Conservation (phyloP, 805 yeast species). For the Blastobotrys attinorum region DNA sequence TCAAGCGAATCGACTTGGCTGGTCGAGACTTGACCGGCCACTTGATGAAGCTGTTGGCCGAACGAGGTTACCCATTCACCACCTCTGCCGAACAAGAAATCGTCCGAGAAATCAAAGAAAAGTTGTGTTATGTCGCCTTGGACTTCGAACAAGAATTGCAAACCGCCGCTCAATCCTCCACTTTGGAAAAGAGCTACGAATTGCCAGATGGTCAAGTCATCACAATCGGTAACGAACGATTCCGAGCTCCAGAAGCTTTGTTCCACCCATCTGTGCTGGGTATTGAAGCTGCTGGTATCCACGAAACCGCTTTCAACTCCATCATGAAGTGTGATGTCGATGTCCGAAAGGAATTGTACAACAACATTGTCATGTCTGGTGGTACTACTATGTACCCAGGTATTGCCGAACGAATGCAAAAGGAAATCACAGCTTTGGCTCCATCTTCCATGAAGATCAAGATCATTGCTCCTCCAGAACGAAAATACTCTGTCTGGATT, state of each 20-base stretch:
- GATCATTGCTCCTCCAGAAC: constrained; percentile 98
- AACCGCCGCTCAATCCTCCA: constrained; percentile 96
- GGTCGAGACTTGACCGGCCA: constrained; percentile 99
- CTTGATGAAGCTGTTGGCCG: constrained; percentile 96
- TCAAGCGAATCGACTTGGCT: constrained; percentile 96
- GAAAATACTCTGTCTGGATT: constrained; percentile 99
- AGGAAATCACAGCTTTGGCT: constrained; percentile 98
- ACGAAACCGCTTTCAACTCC: constrained; percentile 91
- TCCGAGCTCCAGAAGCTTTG: constrained; percentile 99
- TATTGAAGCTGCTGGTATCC: constrained; percentile 97
- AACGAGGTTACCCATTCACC: constrained; percentile 98
- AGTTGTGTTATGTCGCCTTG: constrained; percentile 96
- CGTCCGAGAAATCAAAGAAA: constrained; percentile 90
- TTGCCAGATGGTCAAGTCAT: constrained; percentile 99
- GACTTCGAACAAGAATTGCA: constrained; percentile 99
- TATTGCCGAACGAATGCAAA: constrained; percentile 99
- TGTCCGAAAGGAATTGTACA: constrained; percentile 97
- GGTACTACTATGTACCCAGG: constrained; percentile 99
- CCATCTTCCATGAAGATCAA: constrained; percentile 99
- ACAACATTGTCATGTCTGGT: constrained; percentile 99
- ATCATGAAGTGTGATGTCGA: constrained; percentile 99
- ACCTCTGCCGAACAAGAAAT: constrained; percentile 99
- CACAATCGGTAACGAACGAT: constrained; percentile 99
- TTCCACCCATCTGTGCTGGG: constrained; percentile 94
- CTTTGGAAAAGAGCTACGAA: constrained; percentile 98